A percentile compares a stretch with the other conserved stretches of the same genome.
Evolutionary conservation across 495 filamentous ascomycete species (phyloP).

Genomic region (Penicillium canariense): DNA sequence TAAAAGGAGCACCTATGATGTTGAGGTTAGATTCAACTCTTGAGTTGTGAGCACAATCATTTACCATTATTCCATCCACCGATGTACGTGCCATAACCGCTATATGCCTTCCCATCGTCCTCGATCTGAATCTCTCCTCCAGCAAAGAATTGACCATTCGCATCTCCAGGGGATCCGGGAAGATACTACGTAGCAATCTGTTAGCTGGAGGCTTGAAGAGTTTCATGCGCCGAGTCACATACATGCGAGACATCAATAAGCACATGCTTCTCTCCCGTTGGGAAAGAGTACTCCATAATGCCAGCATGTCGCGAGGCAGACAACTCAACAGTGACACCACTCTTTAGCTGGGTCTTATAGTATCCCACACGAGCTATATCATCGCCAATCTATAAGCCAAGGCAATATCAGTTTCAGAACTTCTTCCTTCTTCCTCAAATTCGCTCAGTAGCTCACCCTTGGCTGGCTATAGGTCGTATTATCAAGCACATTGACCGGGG

Average conservation of each 20-base stretch:
- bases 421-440: neutral
- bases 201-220: neutral
- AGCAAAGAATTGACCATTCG: slow-evolving; percentile 58
- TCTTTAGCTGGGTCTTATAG: slow-evolving; percentile 55
- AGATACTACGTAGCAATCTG: slow-evolving; percentile 36
- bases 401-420: neutral
- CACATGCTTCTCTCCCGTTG: slow-evolving; percentile 45
- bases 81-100: slow-evolving; percentile 60
- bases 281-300: slow-evolving; percentile 59
- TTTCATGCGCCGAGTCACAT: neutral
- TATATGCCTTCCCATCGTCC: slow-evolving; percentile 47
- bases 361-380: slow-evolving; percentile 59
- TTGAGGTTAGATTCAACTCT: slow-evolving; percentile 12
- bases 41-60: slow-evolving; percentile 2
- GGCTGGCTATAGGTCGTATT: slow-evolving; percentile 42
- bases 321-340: slow-evolving; percentile 56
- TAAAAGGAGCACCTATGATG: slow-evolving; percentile 53
- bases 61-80: slow-evolving; percentile 57
- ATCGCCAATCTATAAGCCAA: slow-evolving; percentile 27
- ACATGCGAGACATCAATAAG: slow-evolving; percentile 67
- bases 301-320: slow-evolving; percentile 60
- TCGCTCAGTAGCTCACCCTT: slow-evolving; percentile 21
- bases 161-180: slow-evolving; percentile 54
- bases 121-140: slow-evolving; percentile 56
- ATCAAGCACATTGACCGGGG: slow-evolving; percentile 39